Base-by-base conservation (phyloP, 805 yeast genomes). In the Saturnispora quitensis region DNA sequence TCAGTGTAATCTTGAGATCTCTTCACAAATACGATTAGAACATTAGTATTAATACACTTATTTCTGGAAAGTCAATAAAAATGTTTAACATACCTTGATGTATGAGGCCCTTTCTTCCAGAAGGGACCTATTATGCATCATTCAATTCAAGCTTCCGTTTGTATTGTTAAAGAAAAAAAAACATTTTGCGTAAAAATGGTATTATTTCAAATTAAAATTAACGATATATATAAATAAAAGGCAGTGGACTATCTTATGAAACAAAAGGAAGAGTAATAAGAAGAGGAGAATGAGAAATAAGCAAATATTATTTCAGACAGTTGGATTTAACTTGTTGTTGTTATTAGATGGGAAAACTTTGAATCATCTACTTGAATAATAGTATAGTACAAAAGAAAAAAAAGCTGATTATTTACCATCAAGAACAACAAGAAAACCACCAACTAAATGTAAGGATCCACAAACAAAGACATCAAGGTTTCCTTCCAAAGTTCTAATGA, bases 401-500 rank as follows among this genome's bases (percentile, higher is more conserved):
- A 18, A 38, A 38, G 20, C 15, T 17, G 24, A 38, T 35, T 42
- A 25, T 43, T 53, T 53, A 7, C 50, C 73, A 49, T 91, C 97
- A 43, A 89, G 69, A 5, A 90, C 97, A 3, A 89, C 89, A 38
- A 93, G 68, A 52, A 93, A 77, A 0, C 98, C 99, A 17, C 99
- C 99, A 10, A 93, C 96, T 52, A 95, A 72, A 65, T 91, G 97
- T 57, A 93, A 72, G 5, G 97, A 89, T 1, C 99, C 99, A 53
- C 95, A 86, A 0, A 89, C 97, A 69, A 89, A 85, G 1, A 89
- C 95, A 56, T 89, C 89, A 22, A 80, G 68, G 17, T 73, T 73
- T 12, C 69, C 69, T 47, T 71, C 71, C 44, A 78, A 62, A 24
- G 76, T 67, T 53, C 76, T 75, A 48, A 80, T 76, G 58, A 72